Base-by-base conservation (phyloP, 2,329 filamentous ascomycete species). In the Aspergillus sp. region DNA sequence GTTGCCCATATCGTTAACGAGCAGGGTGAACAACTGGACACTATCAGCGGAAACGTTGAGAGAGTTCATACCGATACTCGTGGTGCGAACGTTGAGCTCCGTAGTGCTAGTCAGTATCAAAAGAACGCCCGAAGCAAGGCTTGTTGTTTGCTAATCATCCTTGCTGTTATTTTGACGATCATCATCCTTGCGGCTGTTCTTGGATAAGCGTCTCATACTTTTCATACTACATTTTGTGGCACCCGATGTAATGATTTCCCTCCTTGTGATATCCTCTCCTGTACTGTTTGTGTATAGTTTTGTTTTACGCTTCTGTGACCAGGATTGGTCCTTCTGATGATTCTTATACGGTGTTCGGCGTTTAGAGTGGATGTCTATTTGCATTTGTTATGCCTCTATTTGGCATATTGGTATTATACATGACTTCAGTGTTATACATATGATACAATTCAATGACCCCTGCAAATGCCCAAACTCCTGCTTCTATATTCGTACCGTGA, bases 1-100 rank as follows among this genome's bases (percentile, higher is more conserved):
- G 92, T 99, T n/a, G 95, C 93, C 47, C 92, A 96, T 74, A 97
- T 99, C 74, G 93, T 99, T 51, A 86, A 86, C 60, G 93, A 98
- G 77, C 95, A 99, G 77, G 95, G 95, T 51, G 90, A 91, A 66
- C 86, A 90, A 75, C 81, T 99, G 30, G 89, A 93, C 70, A 90
- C 90, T 17, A 96, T 99, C 68, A 87, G 87, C 61, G 88, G 91
- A 66, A 97, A 97, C 67, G 91, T 98, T 6, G 87, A 95, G 73
- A 88, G 87, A 61, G 90, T 93, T 46, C 84, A 89, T 60, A 86
- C 89, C 58, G 89, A 96, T 70, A 96, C 92, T 12, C 82, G 87
- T 54, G 91, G 91, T 40, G 96, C 93, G 5, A 91, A 97, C 73
- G 77, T 87, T 56, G 93, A 99, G 77, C 82, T 96, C 66, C 84